A percentile compares a stretch with the other conserved stretches of the same genome.
phyloP scores from a whole-genome alignment of 1,284 basidiomycete genomes.

The Sanghuangporus sanghuang region DNA sequence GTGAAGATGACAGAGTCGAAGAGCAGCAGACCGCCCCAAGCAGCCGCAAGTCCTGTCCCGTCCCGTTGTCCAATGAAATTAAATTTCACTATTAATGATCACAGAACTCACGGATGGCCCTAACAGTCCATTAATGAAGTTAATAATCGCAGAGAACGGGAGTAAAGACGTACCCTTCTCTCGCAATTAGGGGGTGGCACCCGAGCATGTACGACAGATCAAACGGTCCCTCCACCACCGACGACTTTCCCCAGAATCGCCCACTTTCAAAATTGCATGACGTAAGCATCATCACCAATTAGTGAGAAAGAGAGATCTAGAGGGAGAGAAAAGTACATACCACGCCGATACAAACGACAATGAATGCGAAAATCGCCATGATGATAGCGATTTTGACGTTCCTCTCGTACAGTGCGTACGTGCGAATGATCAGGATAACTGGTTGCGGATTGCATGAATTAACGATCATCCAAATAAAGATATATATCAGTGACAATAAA shows the following conservation, averaged over 20 bases:
- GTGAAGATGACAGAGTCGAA: conserved; percentile 36
- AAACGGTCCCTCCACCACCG: neutral
- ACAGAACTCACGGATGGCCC: conserved; percentile 7
- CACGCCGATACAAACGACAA: conserved; percentile 4
- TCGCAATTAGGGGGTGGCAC: conserved; percentile 10
- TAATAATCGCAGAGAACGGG: neutral
- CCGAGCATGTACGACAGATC: conserved; percentile 11
- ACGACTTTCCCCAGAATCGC: neutral
- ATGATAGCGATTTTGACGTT: neutral
- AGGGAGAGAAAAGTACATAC: neutral
- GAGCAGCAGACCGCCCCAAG: conserved; percentile 35
- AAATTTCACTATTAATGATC: neutral
- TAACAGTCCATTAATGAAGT: neutral
- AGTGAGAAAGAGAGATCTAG: neutral
- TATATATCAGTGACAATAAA: neutral
- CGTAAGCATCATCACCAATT: no score
- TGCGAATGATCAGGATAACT: conserved; percentile 17
- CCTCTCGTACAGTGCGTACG: conserved; percentile 16
- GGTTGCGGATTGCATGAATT: no score
- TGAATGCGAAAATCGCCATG: conserved; percentile 2
- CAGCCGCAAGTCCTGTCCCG: conserved; percentile 32
- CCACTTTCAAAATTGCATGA: conserved; percentile 1
- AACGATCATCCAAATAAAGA: neutral
- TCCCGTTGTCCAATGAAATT: neutral
- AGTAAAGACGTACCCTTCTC: neutral